A percentile compares a stretch with the other conserved stretches of the same genome.
Evolutionary conservation across 768 basidiomycete genomes (phyloP).

Genomic region (Sarcodon aspratus): DNA sequence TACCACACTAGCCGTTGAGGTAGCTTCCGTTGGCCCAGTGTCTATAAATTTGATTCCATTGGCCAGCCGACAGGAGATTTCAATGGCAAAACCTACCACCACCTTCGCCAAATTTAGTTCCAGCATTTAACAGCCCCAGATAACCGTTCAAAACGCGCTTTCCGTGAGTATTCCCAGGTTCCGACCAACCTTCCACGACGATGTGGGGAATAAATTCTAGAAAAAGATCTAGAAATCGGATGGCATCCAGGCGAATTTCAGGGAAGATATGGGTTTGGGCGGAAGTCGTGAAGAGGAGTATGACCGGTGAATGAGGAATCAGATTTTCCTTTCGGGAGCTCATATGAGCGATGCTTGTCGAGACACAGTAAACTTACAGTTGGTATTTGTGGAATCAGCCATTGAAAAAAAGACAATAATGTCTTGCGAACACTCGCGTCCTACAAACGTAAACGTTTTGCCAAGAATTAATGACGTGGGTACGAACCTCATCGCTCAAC

Average conservation of each 20-base stretch:
- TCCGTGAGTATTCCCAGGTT: constrained; percentile 38
- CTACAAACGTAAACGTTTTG: constrained; percentile 25
- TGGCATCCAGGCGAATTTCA: constrained; percentile 84
- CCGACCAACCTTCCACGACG: constrained; percentile 61
- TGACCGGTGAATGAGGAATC: constrained; percentile 57
- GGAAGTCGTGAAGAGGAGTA: constrained; percentile 81
- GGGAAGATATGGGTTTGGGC: constrained; percentile 94
- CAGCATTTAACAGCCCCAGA: constrained; percentile 64
- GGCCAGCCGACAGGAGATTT: neutral
- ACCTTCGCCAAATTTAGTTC: constrained; percentile 46
- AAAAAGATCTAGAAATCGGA: constrained; percentile 68
- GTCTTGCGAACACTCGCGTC: constrained; percentile 72
- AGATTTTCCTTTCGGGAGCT: constrained; percentile 44
- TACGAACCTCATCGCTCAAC: constrained; percentile 70
- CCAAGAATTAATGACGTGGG: neutral
- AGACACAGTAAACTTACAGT: constrained; percentile 25
- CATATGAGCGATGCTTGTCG: neutral
- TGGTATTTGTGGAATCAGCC: constrained; percentile 60
- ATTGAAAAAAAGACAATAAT: constrained; percentile 54
- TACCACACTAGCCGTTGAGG: constrained; percentile 53
- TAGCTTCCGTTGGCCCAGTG: constrained; percentile 26
- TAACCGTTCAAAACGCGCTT: constrained; percentile 67
- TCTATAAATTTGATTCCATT: constrained; percentile 15
- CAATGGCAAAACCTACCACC: constrained; percentile 29
- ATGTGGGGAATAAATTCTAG: constrained; percentile 57